Evolutionary conservation across 2,329 filamentous ascomycete genomes (phyloP).

Genomic region (Colletotrichum chrysophilum): DNA sequence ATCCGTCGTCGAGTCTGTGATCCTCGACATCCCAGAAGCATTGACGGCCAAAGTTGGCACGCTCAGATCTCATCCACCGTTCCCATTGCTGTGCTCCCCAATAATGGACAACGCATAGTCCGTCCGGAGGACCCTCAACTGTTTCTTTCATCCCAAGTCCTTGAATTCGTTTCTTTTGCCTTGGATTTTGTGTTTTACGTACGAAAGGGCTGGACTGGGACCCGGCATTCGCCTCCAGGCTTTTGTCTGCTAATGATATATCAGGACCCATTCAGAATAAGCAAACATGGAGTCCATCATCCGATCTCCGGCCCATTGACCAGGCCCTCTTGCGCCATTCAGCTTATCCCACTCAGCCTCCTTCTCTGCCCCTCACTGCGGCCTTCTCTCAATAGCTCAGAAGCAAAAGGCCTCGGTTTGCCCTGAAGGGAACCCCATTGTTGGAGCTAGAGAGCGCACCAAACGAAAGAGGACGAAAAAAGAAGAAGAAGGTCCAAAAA

Average conservation of each 20-base stretch:
- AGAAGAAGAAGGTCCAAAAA: background rate
- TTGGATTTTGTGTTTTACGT: background rate
- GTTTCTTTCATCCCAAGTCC: background rate
- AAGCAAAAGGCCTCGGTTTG: background rate
- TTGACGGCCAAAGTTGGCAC: slow-evolving; percentile 4
- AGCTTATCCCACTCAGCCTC: background rate
- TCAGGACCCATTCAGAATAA: background rate
- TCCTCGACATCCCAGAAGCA: slow-evolving; percentile 17
- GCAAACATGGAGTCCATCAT: slow-evolving; percentile 1
- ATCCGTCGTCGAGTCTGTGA: slow-evolving; percentile 13
- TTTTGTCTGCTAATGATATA: background rate
- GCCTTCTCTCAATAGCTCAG: background rate
- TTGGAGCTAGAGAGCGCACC: background rate
- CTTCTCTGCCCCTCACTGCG: background rate
- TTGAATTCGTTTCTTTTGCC: background rate
- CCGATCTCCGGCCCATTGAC: slow-evolving; percentile 2
- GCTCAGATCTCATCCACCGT: background rate
- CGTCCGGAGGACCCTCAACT: background rate
- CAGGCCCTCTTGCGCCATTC: background rate
- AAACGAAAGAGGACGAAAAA: background rate
- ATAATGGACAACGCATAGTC: slow-evolving; percentile 16
- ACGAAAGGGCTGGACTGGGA: background rate
- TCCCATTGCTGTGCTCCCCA: background rate
- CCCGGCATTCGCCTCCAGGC: background rate
- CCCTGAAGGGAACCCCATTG: background rate